phyloP scores from a whole-genome alignment of 345 rosid species.

The Orychophragmus violaceus region DNA sequence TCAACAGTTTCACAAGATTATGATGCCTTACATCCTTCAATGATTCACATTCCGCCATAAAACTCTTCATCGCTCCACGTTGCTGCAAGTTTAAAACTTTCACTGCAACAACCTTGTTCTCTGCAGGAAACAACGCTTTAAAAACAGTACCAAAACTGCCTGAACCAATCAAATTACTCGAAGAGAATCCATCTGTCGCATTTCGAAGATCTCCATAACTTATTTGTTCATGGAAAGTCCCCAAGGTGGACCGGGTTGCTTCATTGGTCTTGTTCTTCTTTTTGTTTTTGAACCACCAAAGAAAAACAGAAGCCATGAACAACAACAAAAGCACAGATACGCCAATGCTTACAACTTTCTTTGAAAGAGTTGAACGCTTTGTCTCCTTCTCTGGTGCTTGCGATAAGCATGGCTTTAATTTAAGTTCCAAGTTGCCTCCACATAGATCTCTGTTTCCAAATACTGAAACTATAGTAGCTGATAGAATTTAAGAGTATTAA shows the following conservation, averaged over 20 bases:
- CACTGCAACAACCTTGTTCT: conserved; percentile 23
- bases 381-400: neutral
- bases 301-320: neutral
- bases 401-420: neutral
- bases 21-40: conserved; percentile 39
- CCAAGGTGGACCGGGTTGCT: neutral
- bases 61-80: conserved; percentile 42
- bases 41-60: conserved; percentile 41
- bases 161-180: neutral
- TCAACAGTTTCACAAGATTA: conserved; percentile 43
- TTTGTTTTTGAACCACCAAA: neutral
- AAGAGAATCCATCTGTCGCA: neutral
- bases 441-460: neutral
- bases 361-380: neutral
- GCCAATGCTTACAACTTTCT: neutral
- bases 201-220: neutral
- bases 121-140: neutral
- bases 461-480: neutral
- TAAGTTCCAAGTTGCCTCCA: neutral
- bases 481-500: too few species aligned
- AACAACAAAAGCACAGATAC: neutral
- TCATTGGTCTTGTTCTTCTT: neutral
- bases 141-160: neutral
- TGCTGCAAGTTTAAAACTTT: conserved; percentile 37
- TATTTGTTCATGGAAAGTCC: neutral